Percentiles rank a stretch among this genome's conserved stretches.
Evolutionary conservation across 2,329 filamentous ascomycete species (phyloP).

Genomic region (Whalleya microplaca): DNA sequence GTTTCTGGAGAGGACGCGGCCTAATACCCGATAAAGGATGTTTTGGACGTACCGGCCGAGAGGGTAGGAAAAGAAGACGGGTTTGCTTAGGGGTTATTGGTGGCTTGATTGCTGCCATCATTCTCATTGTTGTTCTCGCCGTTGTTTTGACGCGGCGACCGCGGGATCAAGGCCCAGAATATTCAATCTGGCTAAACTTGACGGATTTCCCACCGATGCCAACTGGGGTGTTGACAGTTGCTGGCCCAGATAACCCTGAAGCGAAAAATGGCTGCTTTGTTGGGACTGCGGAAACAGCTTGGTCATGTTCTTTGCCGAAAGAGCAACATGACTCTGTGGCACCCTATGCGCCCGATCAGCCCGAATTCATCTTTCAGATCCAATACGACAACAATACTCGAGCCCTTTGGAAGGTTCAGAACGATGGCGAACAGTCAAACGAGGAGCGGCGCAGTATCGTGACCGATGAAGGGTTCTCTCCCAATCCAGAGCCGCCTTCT

Average conservation of each 20-base stretch:
- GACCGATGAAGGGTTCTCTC: slow-evolving; percentile 43
- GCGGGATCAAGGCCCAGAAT: slow-evolving; percentile 31
- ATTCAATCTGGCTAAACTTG: slow-evolving; percentile 76
- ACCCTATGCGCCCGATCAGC: slow-evolving; percentile 69
- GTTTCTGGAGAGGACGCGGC: slow-evolving; percentile 67
- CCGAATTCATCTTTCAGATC: slow-evolving; percentile 81
- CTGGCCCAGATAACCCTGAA: slow-evolving; percentile 69
- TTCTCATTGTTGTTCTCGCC: slow-evolving; percentile 61
- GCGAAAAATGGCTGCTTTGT: slow-evolving; percentile 71
- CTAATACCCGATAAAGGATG: slow-evolving; percentile 67
- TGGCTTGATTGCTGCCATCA: slow-evolving; percentile 56
- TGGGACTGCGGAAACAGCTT: slow-evolving; percentile 66
- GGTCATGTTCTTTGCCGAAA: slow-evolving; percentile 86
- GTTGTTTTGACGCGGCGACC: slow-evolving; percentile 55
- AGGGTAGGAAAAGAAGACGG: slow-evolving; percentile 65
- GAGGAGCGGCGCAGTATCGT: slow-evolving; percentile 22
- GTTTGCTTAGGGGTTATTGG: slow-evolving; percentile 59
- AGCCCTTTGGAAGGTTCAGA: slow-evolving; percentile 53
- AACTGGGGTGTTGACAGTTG: slow-evolving; percentile 79
- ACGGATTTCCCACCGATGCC: slow-evolving; percentile 87
- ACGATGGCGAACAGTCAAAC: slow-evolving; percentile 30
- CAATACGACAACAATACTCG: slow-evolving; percentile 66
- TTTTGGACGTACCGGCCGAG: slow-evolving; percentile 64
- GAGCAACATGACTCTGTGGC: slow-evolving; percentile 69
- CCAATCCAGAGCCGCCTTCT: slow-evolving; percentile 61